Evolutionary conservation across 2,329 filamentous ascomycete species (phyloP).

Genomic region (Apiospora sp.): DNA sequence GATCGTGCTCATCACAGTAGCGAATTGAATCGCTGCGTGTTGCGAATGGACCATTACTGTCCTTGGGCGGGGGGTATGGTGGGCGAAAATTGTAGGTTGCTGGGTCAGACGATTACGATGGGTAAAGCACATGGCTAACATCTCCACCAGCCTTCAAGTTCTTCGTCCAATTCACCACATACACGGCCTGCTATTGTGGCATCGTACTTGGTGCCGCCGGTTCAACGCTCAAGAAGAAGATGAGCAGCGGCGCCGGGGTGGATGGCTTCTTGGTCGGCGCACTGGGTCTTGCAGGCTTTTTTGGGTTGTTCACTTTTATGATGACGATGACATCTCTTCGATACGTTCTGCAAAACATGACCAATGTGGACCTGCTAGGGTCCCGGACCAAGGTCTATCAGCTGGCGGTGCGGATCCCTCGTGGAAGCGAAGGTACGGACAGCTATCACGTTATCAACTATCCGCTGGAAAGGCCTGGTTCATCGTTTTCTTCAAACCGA

Average conservation of each 20-base stretch:
- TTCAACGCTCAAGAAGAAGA: slow-evolving; percentile 67
- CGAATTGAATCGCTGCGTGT: slow-evolving; percentile 81
- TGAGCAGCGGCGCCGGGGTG: slow-evolving; percentile 46
- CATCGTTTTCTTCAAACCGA: slow-evolving; percentile 23
- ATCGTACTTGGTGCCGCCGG: slow-evolving; percentile 70
- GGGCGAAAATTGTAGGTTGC: slow-evolving; percentile 72
- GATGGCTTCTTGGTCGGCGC: slow-evolving; percentile 72
- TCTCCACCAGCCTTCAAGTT: slow-evolving; percentile 76
- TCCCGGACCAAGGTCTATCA: slow-evolving; percentile 69
- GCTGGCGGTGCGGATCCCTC: slow-evolving; percentile 77
- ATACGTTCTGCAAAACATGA: slow-evolving; percentile 76
- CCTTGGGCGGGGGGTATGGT: slow-evolving; percentile 97
- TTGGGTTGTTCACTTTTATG: slow-evolving; percentile 79
- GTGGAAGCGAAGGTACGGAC: slow-evolving; percentile 50
- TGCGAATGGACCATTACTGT: slow-evolving; percentile 95
- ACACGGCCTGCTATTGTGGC: slow-evolving; percentile 72
- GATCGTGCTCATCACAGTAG: slow-evolving; percentile 89
- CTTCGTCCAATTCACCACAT: slow-evolving; percentile 87
- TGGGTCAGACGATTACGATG: not conserved
- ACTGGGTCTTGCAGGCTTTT: slow-evolving; percentile 73
- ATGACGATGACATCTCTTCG: slow-evolving; percentile 80
- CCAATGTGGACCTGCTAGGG: slow-evolving; percentile 82
- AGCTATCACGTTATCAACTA: slow-evolving; percentile 64
- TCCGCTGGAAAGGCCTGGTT: slow-evolving; percentile 52
- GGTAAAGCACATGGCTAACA: slow-evolving; percentile 23